Evolutionary conservation across 1,284 basidiomycete species (phyloP), one percentile per base, ranked within the genome.

Genomic region (Cystobasidium slooffiae): DNA sequence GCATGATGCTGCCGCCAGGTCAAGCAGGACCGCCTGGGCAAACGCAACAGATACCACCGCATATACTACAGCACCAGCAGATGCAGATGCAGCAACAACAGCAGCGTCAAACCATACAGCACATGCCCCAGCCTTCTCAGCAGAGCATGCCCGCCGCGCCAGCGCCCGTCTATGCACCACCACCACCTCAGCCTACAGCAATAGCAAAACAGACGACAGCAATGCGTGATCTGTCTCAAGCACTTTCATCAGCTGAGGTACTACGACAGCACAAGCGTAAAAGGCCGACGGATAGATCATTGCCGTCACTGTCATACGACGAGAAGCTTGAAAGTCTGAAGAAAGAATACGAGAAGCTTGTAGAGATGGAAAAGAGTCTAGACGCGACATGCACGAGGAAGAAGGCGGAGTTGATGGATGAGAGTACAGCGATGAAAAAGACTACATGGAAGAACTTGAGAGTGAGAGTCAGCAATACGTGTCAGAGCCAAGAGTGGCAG

Each of bases 331-430:
- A 56, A 47, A 53, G 43, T 7, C 61, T 76, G 6, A 47, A 53
- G 31, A 58, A 56, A n/a, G 65, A 65, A 86, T 97, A 97, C 82
- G 87, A 89, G 75, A 89, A 93, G 80, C 85, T 97, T 52, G 84
- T 94, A 55, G 90, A 91, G 75, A 91, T 93, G 87, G 95, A 97
- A 82, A 88, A 91, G 76, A 92, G 91, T 81, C 86, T 97, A 9
- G 95, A 98, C 83, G 97, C 94, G 94, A 96, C 93, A 1, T 89
- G 96, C 84, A 89, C 89, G 79, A 86, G 95, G 77, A 97, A 97
- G 83, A 89, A 88, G 78, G 91, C 91, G 9, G 95, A 98, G 81
- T 89, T 96, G 58, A 91, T 93, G 81, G 94, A 96, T 82, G 88
- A 91, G 22, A 81, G 94, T 58, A 82, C 82, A 20, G 81, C 52